Base-by-base conservation (phyloP, 2,329 filamentous ascomycete species). In the Diaporthe velutina region DNA sequence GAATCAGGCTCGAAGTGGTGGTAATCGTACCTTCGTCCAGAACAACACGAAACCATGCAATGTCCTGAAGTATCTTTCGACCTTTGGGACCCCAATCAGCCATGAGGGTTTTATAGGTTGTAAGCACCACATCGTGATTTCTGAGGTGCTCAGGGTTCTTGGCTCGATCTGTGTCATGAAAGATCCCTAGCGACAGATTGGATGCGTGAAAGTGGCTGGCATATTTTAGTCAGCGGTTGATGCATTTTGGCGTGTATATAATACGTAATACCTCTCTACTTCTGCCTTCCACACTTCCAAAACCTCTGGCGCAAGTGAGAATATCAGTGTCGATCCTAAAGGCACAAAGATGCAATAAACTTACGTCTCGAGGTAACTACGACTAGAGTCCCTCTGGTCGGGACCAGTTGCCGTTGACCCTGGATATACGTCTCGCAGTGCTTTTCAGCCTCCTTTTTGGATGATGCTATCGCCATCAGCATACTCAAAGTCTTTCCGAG, bases 1-100 rank as follows among this genome's bases (percentile, higher is more conserved):
- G 3, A 28, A 4, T 9, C 8, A 8, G 19, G 0, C 2, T 28
- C n/a, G n/a, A 52, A 1, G 1, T 25, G 12, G 15, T 2, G 12
- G 4, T 13, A 28, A 17, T 12, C 12, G n/a, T 28, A 52, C 50
- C 50, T 52, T 25, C 50, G 10, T 25, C 50, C 1, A 52, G 50
- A 25, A 52, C 10, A 17, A 28, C 50, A 7, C n/a, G n/a, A 15
- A 15, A 52, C 22, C 50, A 52, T 13, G 50, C n/a, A 52, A 28
- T 1, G 9, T 12, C 13, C 4, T 25, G 50, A 2, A 52, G 50
- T 25, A 25, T 6, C 28, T 52, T 52, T 5, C 50, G n/a, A 7
- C n/a, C n/a, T 17, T 52, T 50, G 9, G 9, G 9, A 10, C 19
- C 9, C 10, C 10, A 52, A 17, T 52, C 50, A 7, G n/a, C 10